Base-by-base conservation (phyloP, 805 yeast genomes). In the Teunomyces tritomae region DNA sequence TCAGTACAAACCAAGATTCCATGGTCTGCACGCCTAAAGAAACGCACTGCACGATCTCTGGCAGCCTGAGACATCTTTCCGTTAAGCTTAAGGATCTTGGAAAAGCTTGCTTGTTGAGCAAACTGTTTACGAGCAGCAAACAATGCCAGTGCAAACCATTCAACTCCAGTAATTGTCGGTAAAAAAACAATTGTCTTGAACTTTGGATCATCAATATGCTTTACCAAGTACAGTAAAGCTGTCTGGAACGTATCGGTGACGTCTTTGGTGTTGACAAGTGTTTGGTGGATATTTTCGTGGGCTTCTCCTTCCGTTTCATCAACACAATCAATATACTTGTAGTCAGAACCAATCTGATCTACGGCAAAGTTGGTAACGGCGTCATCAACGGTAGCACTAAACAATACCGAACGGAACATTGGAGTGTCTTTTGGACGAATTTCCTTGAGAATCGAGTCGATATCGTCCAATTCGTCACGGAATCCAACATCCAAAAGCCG, bases 351-450 rank as follows among this genome's bases (percentile, higher is more conserved):
- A 64, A 84, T 74, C 50, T 82, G 75, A 24, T 67, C 62, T 47
- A 71, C 71, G 14, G 97, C 94, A 65, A 91, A 80, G 7, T 67
- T 59, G 47, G 79, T 76, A 36, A 90, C 94, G 37, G 77, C 76
- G 29, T 78, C 71, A 61, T 85, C 89, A 54, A 89, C 80, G 26
- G 98, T 91, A 16, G 98, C 98, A 56, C 96, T 87, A 63, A 88
- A 91, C 57, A 91, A 73, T 56, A 89, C 72, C 26, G 90, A 82
- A 57, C 85, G 87, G 55, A 83, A 74, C 29, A 67, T 64, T 4
- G 43, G 43, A 5, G 60, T 52, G 2, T 65, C 62, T 5, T 57
- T 52, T 43, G 46, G 46, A 46, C 70, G 65, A 13, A 72, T 61
- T 4, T 58, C 60, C 41, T 70, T 76, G 52, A 88, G 67, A 33